Evolutionary conservation across 1,284 basidiomycete genomes (phyloP).

Genomic region (Paramarasmius palmivorus): DNA sequence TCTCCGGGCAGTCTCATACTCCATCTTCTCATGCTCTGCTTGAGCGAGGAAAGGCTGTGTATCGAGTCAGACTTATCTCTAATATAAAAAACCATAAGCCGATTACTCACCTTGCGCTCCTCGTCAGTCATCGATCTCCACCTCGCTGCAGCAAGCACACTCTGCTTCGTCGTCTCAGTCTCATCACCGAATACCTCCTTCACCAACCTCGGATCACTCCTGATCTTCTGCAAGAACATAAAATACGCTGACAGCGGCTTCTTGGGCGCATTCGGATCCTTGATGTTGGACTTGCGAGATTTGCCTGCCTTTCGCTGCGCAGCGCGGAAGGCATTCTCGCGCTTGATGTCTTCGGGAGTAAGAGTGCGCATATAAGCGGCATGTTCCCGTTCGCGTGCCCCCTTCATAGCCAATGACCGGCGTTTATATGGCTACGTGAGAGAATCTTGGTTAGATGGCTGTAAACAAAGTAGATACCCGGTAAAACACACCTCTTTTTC

Average conservation of each 20-base stretch:
- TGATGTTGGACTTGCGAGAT: conserved; percentile 91
- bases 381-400: conserved; percentile 80
- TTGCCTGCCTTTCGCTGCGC: conserved; percentile 94
- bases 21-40: conserved; percentile 90
- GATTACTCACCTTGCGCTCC: conserved; percentile 76
- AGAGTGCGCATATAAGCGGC: conserved; percentile 86
- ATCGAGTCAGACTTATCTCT: conserved; percentile 15
- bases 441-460: conserved; percentile 25
- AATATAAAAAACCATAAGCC: conserved; percentile 10
- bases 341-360: conserved; percentile 93
- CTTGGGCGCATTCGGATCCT: conserved; percentile 96
- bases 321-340: conserved; percentile 89
- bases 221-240: conserved; percentile 89
- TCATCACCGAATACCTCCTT: conserved; percentile 89
- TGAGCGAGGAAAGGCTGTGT: conserved; percentile 84
- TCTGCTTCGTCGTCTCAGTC: conserved; percentile 93
- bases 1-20: conserved; percentile 81
- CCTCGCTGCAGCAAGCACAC: conserved; percentile 88
- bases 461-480: conserved; percentile 29
- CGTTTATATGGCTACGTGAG: conserved; percentile 72
- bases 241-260: conserved; percentile 95
- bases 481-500: conserved; percentile 73
- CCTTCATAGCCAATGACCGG: conserved; percentile 83
- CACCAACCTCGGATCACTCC: conserved; percentile 72
- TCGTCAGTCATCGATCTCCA: conserved; percentile 92